phyloP scores from a whole-genome alignment of 805 yeast species.

The Yarrowia phangngaensis region DNA sequence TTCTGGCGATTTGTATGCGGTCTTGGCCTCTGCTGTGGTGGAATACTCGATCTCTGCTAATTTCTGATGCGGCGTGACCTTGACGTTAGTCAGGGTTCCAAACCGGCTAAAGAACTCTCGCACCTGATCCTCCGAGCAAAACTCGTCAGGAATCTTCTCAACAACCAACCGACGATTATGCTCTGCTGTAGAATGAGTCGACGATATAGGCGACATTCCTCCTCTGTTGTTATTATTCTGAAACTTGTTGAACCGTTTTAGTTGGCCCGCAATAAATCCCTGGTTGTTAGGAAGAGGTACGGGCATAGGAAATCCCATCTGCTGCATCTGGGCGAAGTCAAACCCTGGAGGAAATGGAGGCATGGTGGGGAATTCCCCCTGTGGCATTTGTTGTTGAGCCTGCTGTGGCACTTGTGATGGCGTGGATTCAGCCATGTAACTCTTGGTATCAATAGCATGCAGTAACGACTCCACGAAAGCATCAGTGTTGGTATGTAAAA shows the following conservation, averaged over 20 bases:
- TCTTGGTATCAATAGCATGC: slow-evolving; percentile 34
- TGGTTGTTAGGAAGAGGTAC: slow-evolving; percentile 32
- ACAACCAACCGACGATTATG: slow-evolving; percentile 41
- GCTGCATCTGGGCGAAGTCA: slow-evolving; percentile 22
- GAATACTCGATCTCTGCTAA: slow-evolving; percentile 44
- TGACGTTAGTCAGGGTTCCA: slow-evolving; percentile 41
- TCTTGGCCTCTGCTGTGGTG: slow-evolving; percentile 42
- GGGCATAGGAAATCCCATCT: slow-evolving; percentile 27
- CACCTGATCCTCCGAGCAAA: slow-evolving; percentile 40
- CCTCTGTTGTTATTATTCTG: slow-evolving; percentile 11
- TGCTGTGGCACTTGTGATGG: not conserved
- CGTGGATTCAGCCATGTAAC: slow-evolving; percentile 1
- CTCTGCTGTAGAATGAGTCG: slow-evolving; percentile 34
- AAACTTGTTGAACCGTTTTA: no score
- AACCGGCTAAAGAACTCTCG: slow-evolving; percentile 43
- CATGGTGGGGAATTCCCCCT: slow-evolving; percentile 2
- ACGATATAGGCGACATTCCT: slow-evolving; percentile 28
- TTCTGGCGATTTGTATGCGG: slow-evolving; percentile 45
- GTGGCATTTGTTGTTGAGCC: slow-evolving; percentile 1
- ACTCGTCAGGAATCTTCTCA: slow-evolving; percentile 46
- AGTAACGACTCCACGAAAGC: slow-evolving; percentile 40
- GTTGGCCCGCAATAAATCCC: slow-evolving; percentile 31
- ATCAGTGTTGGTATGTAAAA: slow-evolving; percentile 39
- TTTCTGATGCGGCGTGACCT: slow-evolving; percentile 35
- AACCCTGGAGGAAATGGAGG: slow-evolving; percentile 25